Evolutionary conservation across 2,329 filamentous ascomycete species (phyloP), one percentile per base, ranked within the genome.

Genomic region (Pseudocercospora eumusae): DNA sequence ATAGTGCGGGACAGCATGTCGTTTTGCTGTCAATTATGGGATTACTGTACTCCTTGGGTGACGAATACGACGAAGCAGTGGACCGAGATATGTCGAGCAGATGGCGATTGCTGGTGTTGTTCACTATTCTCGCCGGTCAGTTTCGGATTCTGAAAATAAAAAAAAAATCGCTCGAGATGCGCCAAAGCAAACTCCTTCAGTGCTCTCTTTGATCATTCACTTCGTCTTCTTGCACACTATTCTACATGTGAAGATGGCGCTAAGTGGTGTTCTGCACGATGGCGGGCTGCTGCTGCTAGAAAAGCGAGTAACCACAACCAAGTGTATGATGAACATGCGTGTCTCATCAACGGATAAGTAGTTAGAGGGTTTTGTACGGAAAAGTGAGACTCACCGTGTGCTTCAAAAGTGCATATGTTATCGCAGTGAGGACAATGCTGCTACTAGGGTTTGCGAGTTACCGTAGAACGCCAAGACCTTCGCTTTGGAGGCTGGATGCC

Each of bases 21-120:
- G 0, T 82, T 82, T 82, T 65, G 80, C 77, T 0, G 77, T 81
- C 54, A 65, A 62, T 27, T 84, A 86, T 68, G 82, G 82, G 28
- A 70, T 80, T 60, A 80, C 78, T 3, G 80, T 60, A 80, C 78
- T 3, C 79, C 79, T 1, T 81, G 79, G 78, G 68, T 81, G 9
- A 73, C 69, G 0, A 71, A 76, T 36, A 75, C 74, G 78, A 60
- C 75, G 75, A 56, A 75, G 21, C 31, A 33, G 28, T 15, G 25
- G 52, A 28, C 52, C 52, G 28, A 40, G 52, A 36, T 40, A 23
- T 21, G 28, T 54, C 25, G 52, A 54, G 15, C 52, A 54, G 52
- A 54, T 54, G 52, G 52, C 52, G 28, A 40, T 28, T 23, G 52
- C 52, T 10, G 52, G 28, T 40, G 52, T 54, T 21, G 52, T 54